Evolutionary conservation across 2,329 filamentous ascomycete species (phyloP), one percentile per base, ranked within the genome.

Genomic region (Exserohilum turcica): DNA sequence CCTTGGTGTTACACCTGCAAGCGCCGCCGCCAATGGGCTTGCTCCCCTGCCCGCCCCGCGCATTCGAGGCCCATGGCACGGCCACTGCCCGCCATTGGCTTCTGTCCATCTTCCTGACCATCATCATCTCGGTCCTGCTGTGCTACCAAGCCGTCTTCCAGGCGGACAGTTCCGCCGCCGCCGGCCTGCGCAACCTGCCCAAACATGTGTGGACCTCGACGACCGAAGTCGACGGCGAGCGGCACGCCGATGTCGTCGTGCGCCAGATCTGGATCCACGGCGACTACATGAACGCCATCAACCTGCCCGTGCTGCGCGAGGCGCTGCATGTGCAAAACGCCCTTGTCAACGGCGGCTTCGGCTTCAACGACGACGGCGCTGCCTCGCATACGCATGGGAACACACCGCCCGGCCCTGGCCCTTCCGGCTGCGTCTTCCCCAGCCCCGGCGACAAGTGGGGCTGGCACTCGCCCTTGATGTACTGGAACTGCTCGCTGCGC

Each of bases 141-240:
- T 84, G 88, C 56, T 92, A 91, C 66, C 89, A 89, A 6, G 86
- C 90, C 47, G 82, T 89, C 16, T 91, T 91, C 68, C 83, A 92
- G 44, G 88, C 88, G 72, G 86, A 84, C 67, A 86, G 89, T 72
- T 87, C 88, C 60, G 85, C 85, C 63, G 88, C 86, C 67, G 86
- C 87, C 60, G 84, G 86, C 19, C 87, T 88, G 43, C 88, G 86
- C 46, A 88, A 86, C 57, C 78, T 92, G 6, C 89, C 90, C 27
- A 86, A 88, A 66, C 88, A 92, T 82, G 89, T 90, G 61, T 93
- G 90, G 90, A 92, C 89, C 21, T 87, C 87, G 32, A 88, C 87
- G 5, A 84, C 85, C 54, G 84, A 86, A 24, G 78, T 89, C 48
- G 76, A 82, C 31, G 82, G 83, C 42, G 78, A 78, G 48, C 74